Percentiles rank a stretch among this genome's conserved stretches.
Evolutionary conservation across 495 filamentous ascomycete species (phyloP).

Genomic region (Bathelium albidoporum): DNA sequence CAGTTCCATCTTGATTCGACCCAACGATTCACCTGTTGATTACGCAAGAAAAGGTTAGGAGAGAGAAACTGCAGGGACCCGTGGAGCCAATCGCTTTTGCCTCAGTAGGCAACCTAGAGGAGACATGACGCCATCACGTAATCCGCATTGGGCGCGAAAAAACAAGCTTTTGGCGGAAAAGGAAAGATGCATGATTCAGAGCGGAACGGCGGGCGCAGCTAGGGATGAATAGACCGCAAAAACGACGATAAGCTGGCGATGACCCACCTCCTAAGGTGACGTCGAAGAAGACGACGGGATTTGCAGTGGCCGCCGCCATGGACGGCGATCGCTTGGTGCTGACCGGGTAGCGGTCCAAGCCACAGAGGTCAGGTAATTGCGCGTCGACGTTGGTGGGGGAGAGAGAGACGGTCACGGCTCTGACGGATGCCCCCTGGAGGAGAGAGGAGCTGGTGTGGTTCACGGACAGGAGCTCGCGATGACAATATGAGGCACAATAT

Average conservation of each 20-base stretch:
- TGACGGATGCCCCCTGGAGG: no score
- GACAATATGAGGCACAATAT: not conserved
- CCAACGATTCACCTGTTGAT: conserved; percentile 89
- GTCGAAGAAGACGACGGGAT: conserved; percentile 84
- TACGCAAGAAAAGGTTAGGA: not conserved
- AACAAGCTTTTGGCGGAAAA: not conserved
- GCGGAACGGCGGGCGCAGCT: not conserved
- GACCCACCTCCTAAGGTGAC: conserved; percentile 78
- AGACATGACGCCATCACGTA: not conserved
- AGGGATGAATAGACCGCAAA: not conserved
- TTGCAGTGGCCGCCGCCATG: conserved; percentile 22
- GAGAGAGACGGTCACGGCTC: no score
- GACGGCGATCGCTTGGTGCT: not conserved
- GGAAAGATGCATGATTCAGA: not conserved
- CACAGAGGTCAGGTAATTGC: not conserved
- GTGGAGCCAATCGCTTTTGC: not conserved
- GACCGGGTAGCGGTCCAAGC: not conserved
- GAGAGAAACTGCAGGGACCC: not conserved
- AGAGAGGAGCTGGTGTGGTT: not conserved
- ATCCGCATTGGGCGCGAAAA: not conserved
- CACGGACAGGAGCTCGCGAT: not conserved
- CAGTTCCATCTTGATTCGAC: conserved; percentile 88
- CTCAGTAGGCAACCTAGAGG: not conserved
- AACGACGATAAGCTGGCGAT: not conserved
- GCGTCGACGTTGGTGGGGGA: not conserved